These are phyloP conservation scores for Penicillium steckii DNA, from an alignment of 495 filamentous ascomycete genomes.

Conservation along the genomic window DNA sequence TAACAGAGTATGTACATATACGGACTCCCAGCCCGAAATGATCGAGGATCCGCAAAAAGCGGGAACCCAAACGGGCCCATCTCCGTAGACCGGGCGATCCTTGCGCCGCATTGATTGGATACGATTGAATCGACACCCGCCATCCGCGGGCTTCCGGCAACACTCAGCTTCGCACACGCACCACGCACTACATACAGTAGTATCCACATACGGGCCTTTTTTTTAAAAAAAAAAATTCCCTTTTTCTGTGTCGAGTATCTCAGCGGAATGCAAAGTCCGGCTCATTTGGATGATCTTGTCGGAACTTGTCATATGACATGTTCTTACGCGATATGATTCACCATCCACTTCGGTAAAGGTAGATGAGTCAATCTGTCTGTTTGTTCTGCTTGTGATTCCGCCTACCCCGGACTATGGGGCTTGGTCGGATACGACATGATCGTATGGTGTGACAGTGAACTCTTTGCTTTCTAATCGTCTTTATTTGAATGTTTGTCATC, in stretches of 20 bases:
- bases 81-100: slow-evolving; percentile 19
- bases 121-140: slow-evolving; percentile 18
- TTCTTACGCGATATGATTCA: background rate
- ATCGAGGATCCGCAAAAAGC: background rate
- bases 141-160: slow-evolving; percentile 28
- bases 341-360: background rate
- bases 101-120: slow-evolving; percentile 5
- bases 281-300: slow-evolving; percentile 6
- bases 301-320: slow-evolving; percentile 13
- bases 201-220: slow-evolving; percentile 4
- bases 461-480: background rate
- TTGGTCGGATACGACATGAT: background rate
- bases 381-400: background rate
- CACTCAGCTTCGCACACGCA: slow-evolving; percentile 11
- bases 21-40: background rate
- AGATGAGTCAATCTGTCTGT: background rate
- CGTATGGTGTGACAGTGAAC: slow-evolving; percentile 3
- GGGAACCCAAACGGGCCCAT: slow-evolving; percentile 15
- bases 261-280: slow-evolving; percentile 5
- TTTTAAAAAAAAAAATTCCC: background rate
- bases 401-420: slow-evolving; percentile 1
- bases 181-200: too few relatives aligned
- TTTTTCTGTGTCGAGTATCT: background rate
- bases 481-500: background rate
- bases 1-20: background rate